A percentile compares a stretch with the other conserved stretches of the same genome.
These are phyloP conservation scores for Spathaspora gorwiae DNA, from an alignment of 805 yeast species.

Conservation along the genomic window DNA sequence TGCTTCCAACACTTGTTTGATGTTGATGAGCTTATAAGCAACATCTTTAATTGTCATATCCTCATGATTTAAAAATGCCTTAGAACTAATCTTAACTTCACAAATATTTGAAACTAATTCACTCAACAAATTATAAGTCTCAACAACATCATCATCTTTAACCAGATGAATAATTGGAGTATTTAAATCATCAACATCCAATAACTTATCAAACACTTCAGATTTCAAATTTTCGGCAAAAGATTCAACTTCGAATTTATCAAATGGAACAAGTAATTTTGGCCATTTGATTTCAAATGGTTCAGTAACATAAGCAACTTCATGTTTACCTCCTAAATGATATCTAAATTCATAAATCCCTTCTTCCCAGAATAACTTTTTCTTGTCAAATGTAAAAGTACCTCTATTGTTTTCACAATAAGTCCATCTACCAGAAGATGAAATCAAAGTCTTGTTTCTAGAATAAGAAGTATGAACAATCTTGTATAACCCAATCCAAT, in stretches of 20 bases:
- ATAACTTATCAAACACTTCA: conserved; percentile 27
- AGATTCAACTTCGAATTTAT: conserved; percentile 21
- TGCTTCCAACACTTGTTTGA: conserved; percentile 32
- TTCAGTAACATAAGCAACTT: conserved; percentile 58
- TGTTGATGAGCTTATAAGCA: conserved; percentile 29
- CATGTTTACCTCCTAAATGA: conserved; percentile 63
- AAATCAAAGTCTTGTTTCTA: conserved; percentile 50
- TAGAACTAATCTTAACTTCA: conserved; percentile 33
- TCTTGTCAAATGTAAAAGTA: conserved; percentile 42
- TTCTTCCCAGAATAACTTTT: conserved; percentile 54
- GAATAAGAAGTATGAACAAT: conserved; percentile 56
- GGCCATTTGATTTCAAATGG: conserved; percentile 59
- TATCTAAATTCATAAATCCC: conserved; percentile 74
- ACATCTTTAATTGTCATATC: conserved; percentile 24
- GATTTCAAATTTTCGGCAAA: conserved; percentile 30
- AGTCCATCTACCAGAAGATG: conserved; percentile 67
- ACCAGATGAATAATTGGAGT: conserved; percentile 21
- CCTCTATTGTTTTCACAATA: conserved; percentile 37
- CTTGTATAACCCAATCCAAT: conserved; percentile 77
- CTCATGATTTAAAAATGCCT: conserved; percentile 28
- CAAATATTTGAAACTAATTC: conserved; percentile 28
- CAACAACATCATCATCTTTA: conserved; percentile 24
- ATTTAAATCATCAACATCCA: conserved; percentile 19
- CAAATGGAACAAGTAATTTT: conserved; percentile 29
- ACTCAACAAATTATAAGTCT: conserved; percentile 23